Evolutionary conservation across 164 flowering plant species (phyloP).

Genomic region (Aristolochia californica): DNA sequence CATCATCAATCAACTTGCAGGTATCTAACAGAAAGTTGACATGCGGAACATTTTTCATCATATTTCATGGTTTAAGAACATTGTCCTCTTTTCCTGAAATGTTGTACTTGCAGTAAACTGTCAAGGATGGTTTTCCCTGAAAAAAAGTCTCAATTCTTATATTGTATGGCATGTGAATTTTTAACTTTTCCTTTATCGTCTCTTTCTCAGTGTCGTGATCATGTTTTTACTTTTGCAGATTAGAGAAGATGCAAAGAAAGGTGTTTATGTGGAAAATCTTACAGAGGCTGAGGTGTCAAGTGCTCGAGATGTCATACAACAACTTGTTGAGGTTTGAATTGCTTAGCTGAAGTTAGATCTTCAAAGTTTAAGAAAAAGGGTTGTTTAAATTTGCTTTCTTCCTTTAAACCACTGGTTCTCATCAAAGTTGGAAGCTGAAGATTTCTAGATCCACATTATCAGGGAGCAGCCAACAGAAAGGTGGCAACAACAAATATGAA

Average conservation of each 20-base stretch:
- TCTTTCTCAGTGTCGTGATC: neutral
- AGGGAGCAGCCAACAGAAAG: conserved; percentile 97
- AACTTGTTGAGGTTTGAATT: conserved; percentile 60
- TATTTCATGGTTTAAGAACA: too few species aligned
- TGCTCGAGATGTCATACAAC: conserved; percentile 88
- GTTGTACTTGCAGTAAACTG: too few species aligned
- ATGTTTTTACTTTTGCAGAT: conserved; percentile 31
- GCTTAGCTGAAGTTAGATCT: neutral
- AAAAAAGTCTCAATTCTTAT: neutral
- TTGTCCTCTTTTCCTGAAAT: too few species aligned
- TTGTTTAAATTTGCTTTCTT: too few species aligned
- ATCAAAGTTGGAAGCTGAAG: too few species aligned
- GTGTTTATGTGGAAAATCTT: conserved; percentile 83
- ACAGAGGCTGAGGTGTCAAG: conserved; percentile 77
- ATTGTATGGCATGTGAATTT: neutral
- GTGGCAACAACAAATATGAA: conserved; percentile 99
- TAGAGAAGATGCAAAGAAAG: conserved; percentile 85
- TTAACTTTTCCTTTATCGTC: neutral
- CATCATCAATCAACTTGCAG: conserved; percentile 81
- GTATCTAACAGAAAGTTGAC: conserved; percentile 17
- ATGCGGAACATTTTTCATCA: neutral
- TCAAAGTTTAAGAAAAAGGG: too few species aligned
- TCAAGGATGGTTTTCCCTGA: too few species aligned
- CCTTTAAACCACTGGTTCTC: too few species aligned
- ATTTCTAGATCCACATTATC: conserved; percentile 4